These are phyloP conservation scores for Microdochium paspali DNA, from an alignment of 2,329 filamentous ascomycete species.

Conservation along the genomic window DNA sequence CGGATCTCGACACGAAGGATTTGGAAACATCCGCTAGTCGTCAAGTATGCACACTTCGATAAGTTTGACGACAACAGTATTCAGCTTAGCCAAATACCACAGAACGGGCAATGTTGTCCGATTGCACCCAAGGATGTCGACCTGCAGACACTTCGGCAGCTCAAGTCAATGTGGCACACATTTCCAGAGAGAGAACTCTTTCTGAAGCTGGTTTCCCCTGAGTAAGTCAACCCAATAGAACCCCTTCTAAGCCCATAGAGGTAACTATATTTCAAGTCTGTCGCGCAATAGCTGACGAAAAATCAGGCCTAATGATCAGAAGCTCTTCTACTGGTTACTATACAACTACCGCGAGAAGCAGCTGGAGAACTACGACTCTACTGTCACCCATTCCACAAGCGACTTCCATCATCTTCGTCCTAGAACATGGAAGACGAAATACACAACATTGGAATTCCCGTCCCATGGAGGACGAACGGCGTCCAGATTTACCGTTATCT, in stretches of 20 bases:
- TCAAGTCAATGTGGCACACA: slow-evolving; percentile 87
- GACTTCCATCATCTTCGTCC: slow-evolving; percentile 78
- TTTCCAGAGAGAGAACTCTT: slow-evolving; percentile 65
- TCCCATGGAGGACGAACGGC: slow-evolving; percentile 38
- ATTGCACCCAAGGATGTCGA: slow-evolving; percentile 62
- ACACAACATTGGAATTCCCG: slow-evolving; percentile 52
- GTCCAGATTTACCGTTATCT: slow-evolving; percentile 57
- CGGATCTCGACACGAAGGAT: slow-evolving; percentile 75
- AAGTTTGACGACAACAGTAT: slow-evolving; percentile 47
- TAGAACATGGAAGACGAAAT: slow-evolving; percentile 45
- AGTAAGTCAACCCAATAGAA: slow-evolving; percentile 36
- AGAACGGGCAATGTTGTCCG: slow-evolving; percentile 51
- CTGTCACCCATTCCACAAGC: slow-evolving; percentile 75
- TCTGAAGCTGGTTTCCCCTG: slow-evolving; percentile 53
- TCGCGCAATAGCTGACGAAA: slow-evolving; percentile 12
- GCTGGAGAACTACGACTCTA: slow-evolving; percentile 76
- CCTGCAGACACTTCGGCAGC: slow-evolving; percentile 69
- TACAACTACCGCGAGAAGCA: slow-evolving; percentile 75
- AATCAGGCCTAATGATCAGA: slow-evolving; percentile 72
- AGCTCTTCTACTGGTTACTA: slow-evolving; percentile 84
- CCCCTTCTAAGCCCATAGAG: not conserved
- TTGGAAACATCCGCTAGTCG: slow-evolving; percentile 79
- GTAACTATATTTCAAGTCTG: too few species aligned
- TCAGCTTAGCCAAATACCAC: slow-evolving; percentile 46
- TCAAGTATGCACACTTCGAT: slow-evolving; percentile 72